A percentile compares a stretch with the other conserved stretches of the same genome.
Conservation (phyloP, 805 yeast genomes). For the Yamadazyma philogaea region DNA sequence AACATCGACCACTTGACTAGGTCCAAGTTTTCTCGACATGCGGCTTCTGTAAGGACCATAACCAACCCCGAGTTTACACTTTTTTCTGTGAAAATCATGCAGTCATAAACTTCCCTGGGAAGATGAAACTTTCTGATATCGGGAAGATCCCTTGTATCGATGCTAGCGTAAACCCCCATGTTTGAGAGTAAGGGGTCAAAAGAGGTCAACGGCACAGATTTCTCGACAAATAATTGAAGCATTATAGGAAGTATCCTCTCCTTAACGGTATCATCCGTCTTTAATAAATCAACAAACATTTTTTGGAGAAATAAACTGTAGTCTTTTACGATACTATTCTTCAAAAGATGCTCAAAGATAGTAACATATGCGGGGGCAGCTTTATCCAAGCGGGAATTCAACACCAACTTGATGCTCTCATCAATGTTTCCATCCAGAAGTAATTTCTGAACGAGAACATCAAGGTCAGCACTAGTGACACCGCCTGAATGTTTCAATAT, state of each 20-base stretch:
- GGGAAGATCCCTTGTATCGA: not conserved
- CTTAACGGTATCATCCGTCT: constrained; percentile 1
- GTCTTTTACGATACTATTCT: not conserved
- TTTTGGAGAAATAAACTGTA: constrained; percentile 5
- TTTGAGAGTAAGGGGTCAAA: not conserved
- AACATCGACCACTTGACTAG: constrained; percentile 28
- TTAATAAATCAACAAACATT: constrained; percentile 3
- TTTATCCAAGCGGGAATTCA: constrained; percentile 17
- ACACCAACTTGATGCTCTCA: constrained; percentile 24
- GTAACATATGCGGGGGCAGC: constrained; percentile 23
- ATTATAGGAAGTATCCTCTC: constrained; percentile 2
- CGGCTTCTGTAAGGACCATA: constrained; percentile 22
- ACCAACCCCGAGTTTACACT: constrained; percentile 20
- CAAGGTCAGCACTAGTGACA: constrained; percentile 24
- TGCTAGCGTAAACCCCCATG: not conserved
- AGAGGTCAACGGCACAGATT: not conserved
- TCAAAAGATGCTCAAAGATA: constrained; percentile 17
- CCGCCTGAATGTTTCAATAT: constrained; percentile 30
- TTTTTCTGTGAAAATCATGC: constrained; percentile 8
- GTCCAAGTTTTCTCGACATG: constrained; percentile 20
- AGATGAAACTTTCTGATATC: constrained; percentile 5
- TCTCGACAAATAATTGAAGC: not conserved
- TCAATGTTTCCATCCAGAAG: constrained; percentile 24
- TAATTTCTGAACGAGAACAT: constrained; percentile 24
- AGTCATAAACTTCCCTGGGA: constrained; percentile 4